phyloP scores from a whole-genome alignment of 179 eudicot species.

The Nepenthes alata region DNA sequence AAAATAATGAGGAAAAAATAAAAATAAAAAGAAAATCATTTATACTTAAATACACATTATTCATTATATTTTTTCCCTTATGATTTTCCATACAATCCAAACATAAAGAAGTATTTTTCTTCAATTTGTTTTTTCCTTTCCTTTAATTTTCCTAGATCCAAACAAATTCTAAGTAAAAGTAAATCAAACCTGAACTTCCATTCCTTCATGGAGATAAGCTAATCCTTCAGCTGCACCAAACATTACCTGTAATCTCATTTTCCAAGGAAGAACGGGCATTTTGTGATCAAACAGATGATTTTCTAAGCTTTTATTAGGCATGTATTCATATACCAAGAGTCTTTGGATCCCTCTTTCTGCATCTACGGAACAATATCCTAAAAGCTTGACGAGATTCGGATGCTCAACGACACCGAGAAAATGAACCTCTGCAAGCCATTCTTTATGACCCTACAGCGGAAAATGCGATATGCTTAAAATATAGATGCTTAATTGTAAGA shows the following conservation, averaged over 20 bases:
- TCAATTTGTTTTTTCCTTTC: too few relatives aligned
- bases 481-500: too few relatives aligned
- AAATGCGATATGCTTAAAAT: neutral
- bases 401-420: slow-evolving; percentile 78
- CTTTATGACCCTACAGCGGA: slow-evolving; percentile 61
- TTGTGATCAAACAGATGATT: slow-evolving; percentile 54
- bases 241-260: slow-evolving; percentile 38
- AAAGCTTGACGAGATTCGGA: slow-evolving; percentile 62
- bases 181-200: slow-evolving; percentile 49
- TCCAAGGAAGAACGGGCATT: slow-evolving; percentile 47
- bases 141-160: too few relatives aligned
- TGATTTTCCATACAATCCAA: too few relatives aligned
- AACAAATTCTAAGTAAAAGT: neutral
- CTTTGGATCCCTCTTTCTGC: slow-evolving; percentile 72
- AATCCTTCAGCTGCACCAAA: slow-evolving; percentile 82
- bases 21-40: too few relatives aligned
- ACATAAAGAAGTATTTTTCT: too few relatives aligned
- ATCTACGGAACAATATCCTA: slow-evolving; percentile 73
- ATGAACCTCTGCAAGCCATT: slow-evolving; percentile 83
- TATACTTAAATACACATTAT: too few relatives aligned
- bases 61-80: too few relatives aligned
- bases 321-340: slow-evolving; percentile 75
- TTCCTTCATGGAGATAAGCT: slow-evolving; percentile 55
- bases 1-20: too few relatives aligned
- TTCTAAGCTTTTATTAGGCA: slow-evolving; percentile 74